Evolutionary conservation across 306 rosid species (phyloP), one percentile per base, ranked within the genome.

Genomic region (Myrica gale): DNA sequence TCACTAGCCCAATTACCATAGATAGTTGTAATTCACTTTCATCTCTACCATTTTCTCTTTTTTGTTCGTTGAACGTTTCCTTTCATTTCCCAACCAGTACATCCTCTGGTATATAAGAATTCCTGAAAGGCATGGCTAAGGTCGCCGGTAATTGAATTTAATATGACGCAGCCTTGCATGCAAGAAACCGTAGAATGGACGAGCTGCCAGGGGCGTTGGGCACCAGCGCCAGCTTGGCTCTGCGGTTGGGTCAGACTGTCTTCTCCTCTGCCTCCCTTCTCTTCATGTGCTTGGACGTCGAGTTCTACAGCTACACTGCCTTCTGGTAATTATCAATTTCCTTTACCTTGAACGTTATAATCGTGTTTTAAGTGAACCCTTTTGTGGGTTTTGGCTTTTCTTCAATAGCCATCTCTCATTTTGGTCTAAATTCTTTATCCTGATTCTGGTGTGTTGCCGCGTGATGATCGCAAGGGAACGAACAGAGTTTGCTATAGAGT

Each of bases 161-260:
- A 62, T 56, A 78, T 86, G 86, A 82, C 5, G 70, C 60, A 68
- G 44, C 37, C 56, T 51, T 58, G 56, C 79, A 71, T 76, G 85
- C 79, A 53, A 77, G 71, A 42, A 23, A 61, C 39, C 74, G 55
- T n/a, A 74, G 70, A 76, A 93, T 90, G 97, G 97, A 88, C 71
- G 97, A 92, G 71, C 43, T 92, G 85, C 92, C 97, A 4, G 99
- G 99, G 45, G 87, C 96, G 37, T 88, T 95, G 86, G 99, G 99
- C 67, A 92, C 91, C 26, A 92, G 97, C 76, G 93, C 98, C 70
- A 90, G 99, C 84, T 89, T 92, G 78, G 97, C 97, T 80, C 93
- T 95, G 80, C 88, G 98, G 12, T 79, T 95, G 81, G 99, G 99
- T 9, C 99, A 95, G 84, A 80, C 91, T 44, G 85, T 90, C 9